These are phyloP conservation scores for Candida pseudoviswanathii DNA, from an alignment of 1,139 yeast species.

Conservation along the genomic window DNA sequence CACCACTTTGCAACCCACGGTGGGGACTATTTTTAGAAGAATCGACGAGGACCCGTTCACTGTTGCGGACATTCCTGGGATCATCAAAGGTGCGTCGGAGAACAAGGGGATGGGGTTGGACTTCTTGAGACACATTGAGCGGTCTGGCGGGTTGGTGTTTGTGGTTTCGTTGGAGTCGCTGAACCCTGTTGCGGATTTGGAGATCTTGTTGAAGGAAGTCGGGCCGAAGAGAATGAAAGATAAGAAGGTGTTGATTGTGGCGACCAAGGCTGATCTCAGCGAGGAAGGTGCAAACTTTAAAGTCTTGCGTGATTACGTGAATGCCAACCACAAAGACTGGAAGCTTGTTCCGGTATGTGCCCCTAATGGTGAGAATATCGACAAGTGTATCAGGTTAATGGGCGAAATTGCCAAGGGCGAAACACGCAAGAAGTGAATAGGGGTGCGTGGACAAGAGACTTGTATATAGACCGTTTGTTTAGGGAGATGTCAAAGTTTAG, in stretches of 20 bases:
- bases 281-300: conserved; percentile 49
- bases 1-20: conserved; percentile 88
- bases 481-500: neutral
- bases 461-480: neutral
- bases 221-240: conserved; percentile 60
- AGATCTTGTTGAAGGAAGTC: conserved; percentile 65
- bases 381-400: conserved; percentile 70
- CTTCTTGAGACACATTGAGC: conserved; percentile 86
- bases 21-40: conserved; percentile 78
- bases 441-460: no score
- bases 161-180: conserved; percentile 72
- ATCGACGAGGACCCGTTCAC: conserved; percentile 77
- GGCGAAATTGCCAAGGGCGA: conserved; percentile 43
- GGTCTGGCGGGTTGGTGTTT: conserved; percentile 87
- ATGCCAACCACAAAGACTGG: conserved; percentile 49
- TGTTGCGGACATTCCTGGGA: conserved; percentile 97
- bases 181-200: conserved; percentile 66
- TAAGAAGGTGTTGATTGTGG: conserved; percentile 74
- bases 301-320: conserved; percentile 45
- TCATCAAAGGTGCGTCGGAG: conserved; percentile 80
- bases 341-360: conserved; percentile 86
- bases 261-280: conserved; percentile 86
- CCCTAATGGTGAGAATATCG: conserved; percentile 66
- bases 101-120: conserved; percentile 94
- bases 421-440: neutral